Evolutionary conservation across 257 asterid genomes (phyloP).

Genomic region (Solanum clarkiae): DNA sequence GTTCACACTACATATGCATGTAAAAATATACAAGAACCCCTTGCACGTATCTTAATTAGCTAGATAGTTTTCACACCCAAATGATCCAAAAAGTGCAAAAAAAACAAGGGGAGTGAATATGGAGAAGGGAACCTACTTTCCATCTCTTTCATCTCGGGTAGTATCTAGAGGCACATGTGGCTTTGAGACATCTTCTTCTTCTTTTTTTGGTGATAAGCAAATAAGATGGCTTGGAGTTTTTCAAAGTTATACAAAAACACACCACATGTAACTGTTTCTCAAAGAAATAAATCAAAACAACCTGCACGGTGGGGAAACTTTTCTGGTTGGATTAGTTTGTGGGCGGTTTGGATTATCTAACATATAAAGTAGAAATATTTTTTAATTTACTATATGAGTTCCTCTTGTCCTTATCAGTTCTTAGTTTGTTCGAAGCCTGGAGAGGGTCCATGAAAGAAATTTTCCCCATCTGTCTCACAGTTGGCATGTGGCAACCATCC

Average conservation of each 20-base stretch:
- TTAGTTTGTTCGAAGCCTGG: neutral
- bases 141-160: neutral
- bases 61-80: neutral
- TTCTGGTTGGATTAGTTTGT: neutral
- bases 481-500: neutral
- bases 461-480: neutral
- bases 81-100: neutral
- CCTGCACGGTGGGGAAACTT: neutral
- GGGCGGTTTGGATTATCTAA: neutral
- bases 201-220: neutral
- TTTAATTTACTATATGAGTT: neutral
- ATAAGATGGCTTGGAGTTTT: neutral
- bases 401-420: neutral
- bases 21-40: neutral
- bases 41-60: neutral
- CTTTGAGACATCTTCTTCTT: neutral
- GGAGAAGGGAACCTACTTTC: neutral
- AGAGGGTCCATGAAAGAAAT: neutral
- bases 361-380: neutral
- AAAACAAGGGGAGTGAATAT: neutral
- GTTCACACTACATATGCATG: neutral
- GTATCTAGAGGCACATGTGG: neutral
- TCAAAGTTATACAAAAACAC: neutral
- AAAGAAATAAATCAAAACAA: neutral
- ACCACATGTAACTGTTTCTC: neutral